Base-by-base conservation (phyloP, 176 grass and related monocot genomes). In the Themeda triandra region DNA sequence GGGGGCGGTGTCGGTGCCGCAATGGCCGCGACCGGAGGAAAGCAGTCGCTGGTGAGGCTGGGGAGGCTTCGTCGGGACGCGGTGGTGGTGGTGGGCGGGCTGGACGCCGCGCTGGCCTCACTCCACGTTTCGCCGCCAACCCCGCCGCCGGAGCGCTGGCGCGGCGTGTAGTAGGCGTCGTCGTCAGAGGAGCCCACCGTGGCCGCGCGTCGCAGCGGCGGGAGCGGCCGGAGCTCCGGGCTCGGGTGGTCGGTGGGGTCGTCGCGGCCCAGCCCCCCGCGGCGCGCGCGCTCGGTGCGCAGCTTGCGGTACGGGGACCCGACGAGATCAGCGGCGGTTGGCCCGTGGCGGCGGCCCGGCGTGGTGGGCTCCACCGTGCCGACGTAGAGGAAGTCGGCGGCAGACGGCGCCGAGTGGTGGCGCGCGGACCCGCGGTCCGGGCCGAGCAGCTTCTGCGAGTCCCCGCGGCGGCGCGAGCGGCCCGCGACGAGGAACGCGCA, bases 291-390 rank as follows among this genome's bases (percentile, higher is more conserved):
- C 64, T 94, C 95, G 77, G n/a, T 78, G 4, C 90, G 77, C 31
- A 94, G 86, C 86, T 97, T 97, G 65, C 88, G 89, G 85, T 97
- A 97, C 25, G 95, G 95, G 25, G 95, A 97, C 15, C 95, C 95
- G 13, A 85, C 88, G 64, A 89, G 63, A 14, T 94, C 94, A 14
- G 79, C 86, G 18, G 32, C 10, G 31, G 71, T 84, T 9, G 86
- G 80, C 23, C 87, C 75, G 53, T 77, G 72, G 63, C 86, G 82
- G 59, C 83, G 74, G n/a, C 85, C 80, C 10, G 90, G 84, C n/a
- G 88, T 86, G 45, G 77, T 40, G 62, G 89, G 88, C 82, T 94
- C 95, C 39, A 94, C 66, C 54, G 92, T 94, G 46, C 92, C 95
- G 73, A 97, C 69, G 77, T 97, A 97, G 70, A 97, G 84, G 48